Base-by-base conservation (phyloP, 2,329 filamentous ascomycete species). In the Beauveria asiatica region DNA sequence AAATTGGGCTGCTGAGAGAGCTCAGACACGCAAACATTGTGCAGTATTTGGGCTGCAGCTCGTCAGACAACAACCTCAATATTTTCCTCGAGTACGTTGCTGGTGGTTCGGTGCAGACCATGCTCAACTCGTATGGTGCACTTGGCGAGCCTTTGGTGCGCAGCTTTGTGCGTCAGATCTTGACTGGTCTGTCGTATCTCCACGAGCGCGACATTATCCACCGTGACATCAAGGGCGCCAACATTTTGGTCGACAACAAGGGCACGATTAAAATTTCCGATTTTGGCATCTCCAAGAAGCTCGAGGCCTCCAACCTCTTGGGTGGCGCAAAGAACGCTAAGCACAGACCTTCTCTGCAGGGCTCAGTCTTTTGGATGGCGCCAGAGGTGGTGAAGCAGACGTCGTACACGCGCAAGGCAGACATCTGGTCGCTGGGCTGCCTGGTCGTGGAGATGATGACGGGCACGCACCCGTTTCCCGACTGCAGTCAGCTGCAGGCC, bases 71-170 rank as follows among this genome's bases (percentile, higher is more conserved):
- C 59, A 88, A 93, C 72, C 85, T 99, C 68, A 99, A 99, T 78
- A 99, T 99, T 88, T 99, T 99, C 85, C 86, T 99, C 70, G 94
- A 99, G 75, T 99, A 99, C 73, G 94, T 99, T 37, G 90, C 94
- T 17, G 94, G 94, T 74, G 94, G 94, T 50, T 97, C 93, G 13
- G 95, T 99, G 27, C 94, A 96, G 66, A 96, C 91, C 10, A 97
- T 99, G 92, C 87, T 99, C 65, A 94, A 97, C 77, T 96, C 95
- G 66, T 99, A 99, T 72, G 95, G 95, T 62, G 93, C 93, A 8
- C 84, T 99, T 58, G 89, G 90, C 19, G 94, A 99, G 72, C 92
- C 92, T 1, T 82, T 99, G 61, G 92, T 97, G 62, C 88, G 92
- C 70, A 97, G 94, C 75, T 99, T 99, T 70, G 93, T 97, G 55